A percentile compares a stretch with the other conserved stretches of the same genome.
These are phyloP conservation scores for Cercophora sp. DNA, from an alignment of 495 filamentous ascomycete genomes.

Conservation along the genomic window DNA sequence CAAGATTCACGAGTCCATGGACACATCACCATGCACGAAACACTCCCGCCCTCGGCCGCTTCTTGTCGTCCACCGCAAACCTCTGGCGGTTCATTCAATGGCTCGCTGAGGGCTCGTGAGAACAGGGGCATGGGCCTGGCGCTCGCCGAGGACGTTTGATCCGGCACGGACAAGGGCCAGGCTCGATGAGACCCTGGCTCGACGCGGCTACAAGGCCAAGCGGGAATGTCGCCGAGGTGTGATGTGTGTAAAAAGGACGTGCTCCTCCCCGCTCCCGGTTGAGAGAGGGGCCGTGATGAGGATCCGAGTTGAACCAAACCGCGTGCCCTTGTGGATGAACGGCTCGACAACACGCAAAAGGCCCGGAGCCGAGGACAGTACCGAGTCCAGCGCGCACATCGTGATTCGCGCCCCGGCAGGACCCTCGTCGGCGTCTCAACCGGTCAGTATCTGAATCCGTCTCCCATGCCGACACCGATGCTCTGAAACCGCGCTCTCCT, in stretches of 20 bases:
- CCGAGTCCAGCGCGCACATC: neutral
- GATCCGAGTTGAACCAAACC: slow-evolving; percentile 13
- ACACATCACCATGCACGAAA: neutral
- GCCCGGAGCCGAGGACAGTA: neutral
- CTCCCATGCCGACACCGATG: slow-evolving; percentile 1
- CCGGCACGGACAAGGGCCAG: slow-evolving; percentile 3
- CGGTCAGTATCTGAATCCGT: neutral
- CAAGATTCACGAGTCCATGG: neutral
- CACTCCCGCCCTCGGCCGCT: too few relatives aligned
- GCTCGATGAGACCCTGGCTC: slow-evolving; percentile 3
- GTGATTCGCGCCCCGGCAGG: slow-evolving; percentile 5
- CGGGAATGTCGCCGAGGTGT: slow-evolving; percentile 9
- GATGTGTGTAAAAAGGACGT: neutral
- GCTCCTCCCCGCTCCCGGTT: slow-evolving; percentile 9
- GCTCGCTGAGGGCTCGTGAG: neutral
- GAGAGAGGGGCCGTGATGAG: slow-evolving; percentile 10
- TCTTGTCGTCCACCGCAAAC: too few relatives aligned
- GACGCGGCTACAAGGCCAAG: slow-evolving; percentile 11
- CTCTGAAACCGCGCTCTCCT: slow-evolving; percentile 17
- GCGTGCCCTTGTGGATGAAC: slow-evolving; percentile 9
- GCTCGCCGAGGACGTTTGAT: neutral
- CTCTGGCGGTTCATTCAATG: too few relatives aligned
- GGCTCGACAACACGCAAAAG: slow-evolving; percentile 2
- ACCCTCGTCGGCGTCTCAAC: slow-evolving; percentile 1
- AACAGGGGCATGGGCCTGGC: too few relatives aligned